Base-by-base conservation (phyloP, 2,329 filamentous ascomycete species). In the Stagonosporopsis vannaccii region DNA sequence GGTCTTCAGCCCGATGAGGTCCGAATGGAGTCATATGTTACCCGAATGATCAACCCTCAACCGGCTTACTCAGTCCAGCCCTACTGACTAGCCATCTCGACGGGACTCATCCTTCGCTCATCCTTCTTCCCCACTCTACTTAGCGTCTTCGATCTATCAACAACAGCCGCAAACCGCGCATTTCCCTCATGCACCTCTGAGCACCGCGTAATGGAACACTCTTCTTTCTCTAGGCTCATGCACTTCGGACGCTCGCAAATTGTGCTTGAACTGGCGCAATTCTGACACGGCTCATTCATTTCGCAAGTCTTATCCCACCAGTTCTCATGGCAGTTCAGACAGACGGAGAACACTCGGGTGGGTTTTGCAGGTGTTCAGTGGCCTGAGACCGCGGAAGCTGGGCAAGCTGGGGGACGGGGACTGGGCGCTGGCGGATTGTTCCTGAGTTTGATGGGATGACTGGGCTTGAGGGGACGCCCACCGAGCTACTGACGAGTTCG, bases 261-360 rank as follows among this genome's bases (percentile, higher is more conserved):
- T 13, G 8, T 35, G 6, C 30, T n/a, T 1, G 20, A 28, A 6
- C 25, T 13, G 2, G 25, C 12, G 42, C 56, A 59, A 43, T 59
- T 59, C 25, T 30, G 36, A 23, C 56, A 59, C 19, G 56, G 46
- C 32, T 55, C 56, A 8, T 47, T 43, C 4, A 15, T 32, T 11
- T 59, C 51, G 28, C 51, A 59, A 1, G 45, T 39, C 7, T 44
- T 37, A 20, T 56, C 51, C 56, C 56, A 59, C 56, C 56, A 59
- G 15, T 41, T 48, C 28, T 25, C 20, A 32, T 56, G 42, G 33
- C 56, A 59, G 51, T 51, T 20, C 12, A 56, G 36, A 20, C 56
- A 59, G 20, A 51, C 50, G 5, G 30, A n/a, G 13, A 45, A 22
- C 1, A 7, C 2, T 22, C 20, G 15, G 9, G 6, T 15, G 3